These are phyloP conservation scores for Fraxinus paxiana DNA, from an alignment of 305 asterid species.

Conservation along the genomic window DNA sequence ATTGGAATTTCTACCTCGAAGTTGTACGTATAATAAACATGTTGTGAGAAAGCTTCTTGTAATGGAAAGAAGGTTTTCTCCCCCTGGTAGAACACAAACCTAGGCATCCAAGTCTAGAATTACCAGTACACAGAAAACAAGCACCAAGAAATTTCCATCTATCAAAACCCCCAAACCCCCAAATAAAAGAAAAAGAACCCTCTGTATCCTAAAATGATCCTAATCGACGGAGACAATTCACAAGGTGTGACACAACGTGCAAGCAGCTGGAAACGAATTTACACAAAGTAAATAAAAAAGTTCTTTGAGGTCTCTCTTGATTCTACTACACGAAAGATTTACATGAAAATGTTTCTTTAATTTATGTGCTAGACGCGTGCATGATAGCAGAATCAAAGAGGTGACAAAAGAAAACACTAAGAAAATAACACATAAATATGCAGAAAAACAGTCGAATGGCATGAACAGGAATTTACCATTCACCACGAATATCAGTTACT, in stretches of 20 bases:
- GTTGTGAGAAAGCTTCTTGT: neutral
- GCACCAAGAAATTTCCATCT: neutral
- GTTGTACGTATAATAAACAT: neutral
- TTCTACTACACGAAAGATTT: neutral
- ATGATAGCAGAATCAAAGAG: neutral
- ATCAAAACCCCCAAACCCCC: neutral
- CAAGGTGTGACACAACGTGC: neutral
- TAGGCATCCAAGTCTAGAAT: neutral
- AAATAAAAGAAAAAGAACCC: neutral
- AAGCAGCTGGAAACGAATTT: neutral
- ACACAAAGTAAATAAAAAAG: neutral
- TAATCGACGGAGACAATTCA: neutral
- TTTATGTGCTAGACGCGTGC: neutral
- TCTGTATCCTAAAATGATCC: neutral
- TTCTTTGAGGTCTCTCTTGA: neutral
- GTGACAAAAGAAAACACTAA: neutral
- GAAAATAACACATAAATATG: neutral
- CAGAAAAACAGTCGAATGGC: neutral
- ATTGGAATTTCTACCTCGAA: neutral
- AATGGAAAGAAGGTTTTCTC: neutral
- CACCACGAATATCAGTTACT: conserved; percentile 90
- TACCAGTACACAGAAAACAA: neutral
- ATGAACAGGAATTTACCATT: conserved; percentile 55
- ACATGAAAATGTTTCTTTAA: neutral
- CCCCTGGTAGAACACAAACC: neutral